phyloP scores from a whole-genome alignment of 352 stramenopile genomes.

The Albugo candida region DNA sequence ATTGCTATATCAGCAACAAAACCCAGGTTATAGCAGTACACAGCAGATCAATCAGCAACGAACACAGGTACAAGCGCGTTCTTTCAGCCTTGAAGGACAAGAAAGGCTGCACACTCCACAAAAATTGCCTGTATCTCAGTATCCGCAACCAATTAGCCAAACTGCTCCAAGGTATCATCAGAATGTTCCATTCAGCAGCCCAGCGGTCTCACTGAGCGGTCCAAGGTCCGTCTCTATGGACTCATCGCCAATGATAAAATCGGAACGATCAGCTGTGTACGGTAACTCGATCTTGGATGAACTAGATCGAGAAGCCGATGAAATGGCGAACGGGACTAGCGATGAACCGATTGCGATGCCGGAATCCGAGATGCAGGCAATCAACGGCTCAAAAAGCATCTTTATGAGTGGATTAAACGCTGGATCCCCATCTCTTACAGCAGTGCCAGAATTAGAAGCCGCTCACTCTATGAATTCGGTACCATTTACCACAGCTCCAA shows the following conservation, averaged over 20 bases:
- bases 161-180: too few species aligned
- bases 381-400: too few species aligned
- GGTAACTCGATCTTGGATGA: slow-evolving; percentile 71
- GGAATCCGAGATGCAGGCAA: slow-evolving; percentile 44
- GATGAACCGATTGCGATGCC: slow-evolving; percentile 71
- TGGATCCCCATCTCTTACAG: too few species aligned
- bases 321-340: slow-evolving; percentile 70
- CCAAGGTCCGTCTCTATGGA: slow-evolving; percentile 15
- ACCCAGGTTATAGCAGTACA: slow-evolving; percentile 24
- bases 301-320: slow-evolving; percentile 62
- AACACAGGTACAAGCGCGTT: slow-evolving; percentile 26
- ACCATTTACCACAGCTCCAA: slow-evolving; percentile 27
- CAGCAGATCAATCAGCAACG: slow-evolving; percentile 34
- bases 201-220: slow-evolving; percentile 2
- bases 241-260: slow-evolving; percentile 2
- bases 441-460: too few species aligned
- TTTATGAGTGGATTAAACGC: too few species aligned
- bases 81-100: not conserved
- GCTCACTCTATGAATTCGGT: too few species aligned
- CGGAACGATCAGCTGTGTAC: slow-evolving; percentile 9
- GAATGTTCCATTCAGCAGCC: slow-evolving; percentile 19
- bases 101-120: not conserved
- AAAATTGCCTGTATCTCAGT: not conserved
- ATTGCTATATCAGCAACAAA: slow-evolving; percentile 44
- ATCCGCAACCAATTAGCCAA: not conserved